Percentiles rank a stretch among this genome's conserved stretches.
Conservation (phyloP, 768 basidiomycete species). For the Tricholoma saponaceum region DNA sequence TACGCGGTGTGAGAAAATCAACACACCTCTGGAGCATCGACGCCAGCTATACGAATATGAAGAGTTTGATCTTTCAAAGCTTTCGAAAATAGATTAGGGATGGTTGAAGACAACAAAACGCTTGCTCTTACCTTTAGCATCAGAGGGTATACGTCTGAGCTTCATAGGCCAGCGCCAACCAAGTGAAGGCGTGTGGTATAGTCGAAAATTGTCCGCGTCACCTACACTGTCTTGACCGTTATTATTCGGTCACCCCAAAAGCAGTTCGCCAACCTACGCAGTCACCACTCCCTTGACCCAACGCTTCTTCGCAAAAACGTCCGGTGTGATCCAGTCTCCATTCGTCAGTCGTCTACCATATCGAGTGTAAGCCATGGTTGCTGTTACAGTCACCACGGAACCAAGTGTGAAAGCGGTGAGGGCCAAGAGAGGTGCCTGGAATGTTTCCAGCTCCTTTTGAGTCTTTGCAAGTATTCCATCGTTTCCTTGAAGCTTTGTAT, state of each 20-base stretch:
- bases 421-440: constrained; percentile 25
- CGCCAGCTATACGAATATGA: constrained; percentile 83
- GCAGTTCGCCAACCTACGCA: constrained; percentile 41
- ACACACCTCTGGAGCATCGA: constrained; percentile 88
- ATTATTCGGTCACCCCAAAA: background rate
- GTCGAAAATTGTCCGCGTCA: constrained; percentile 82
- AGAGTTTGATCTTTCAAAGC: constrained; percentile 80
- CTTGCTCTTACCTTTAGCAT: constrained; percentile 44
- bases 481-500: constrained; percentile 2
- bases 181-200: constrained; percentile 81
- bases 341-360: constrained; percentile 59
- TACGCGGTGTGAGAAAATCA: background rate
- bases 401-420: constrained; percentile 39
- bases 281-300: constrained; percentile 84
- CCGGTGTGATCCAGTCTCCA: constrained; percentile 67
- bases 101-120: background rate
- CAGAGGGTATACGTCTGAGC: constrained; percentile 58
- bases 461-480: background rate
- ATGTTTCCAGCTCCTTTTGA: constrained; percentile 15
- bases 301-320: constrained; percentile 48
- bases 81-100: constrained; percentile 21
- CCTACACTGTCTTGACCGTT: constrained; percentile 52
- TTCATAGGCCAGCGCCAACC: constrained; percentile 76
- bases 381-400: constrained; percentile 29
- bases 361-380: constrained; percentile 38